phyloP scores from a whole-genome alignment of 805 yeast genomes.

The Cyberlindnera bimundalis region DNA sequence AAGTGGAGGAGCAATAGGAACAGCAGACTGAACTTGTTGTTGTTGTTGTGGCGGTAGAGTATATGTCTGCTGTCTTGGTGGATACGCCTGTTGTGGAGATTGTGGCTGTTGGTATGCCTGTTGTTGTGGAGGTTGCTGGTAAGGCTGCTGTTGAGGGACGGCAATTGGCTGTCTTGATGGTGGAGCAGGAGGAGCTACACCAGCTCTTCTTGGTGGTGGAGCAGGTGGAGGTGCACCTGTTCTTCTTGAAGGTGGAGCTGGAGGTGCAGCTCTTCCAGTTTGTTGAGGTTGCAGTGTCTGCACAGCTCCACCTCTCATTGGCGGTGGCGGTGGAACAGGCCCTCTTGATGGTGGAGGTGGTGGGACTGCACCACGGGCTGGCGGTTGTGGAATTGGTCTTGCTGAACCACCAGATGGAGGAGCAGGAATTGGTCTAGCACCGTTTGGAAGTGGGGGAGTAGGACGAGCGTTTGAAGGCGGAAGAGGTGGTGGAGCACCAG shows the following conservation, averaged over 20 bases:
- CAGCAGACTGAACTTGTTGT: slow-evolving; percentile 3
- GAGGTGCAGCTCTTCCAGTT: slow-evolving; percentile 24
- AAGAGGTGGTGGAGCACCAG: slow-evolving; percentile 2
- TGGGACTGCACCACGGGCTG: slow-evolving; percentile 7
- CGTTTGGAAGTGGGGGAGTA: slow-evolving; percentile 7
- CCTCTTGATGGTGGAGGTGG: slow-evolving; percentile 16
- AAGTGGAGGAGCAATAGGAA: slow-evolving; percentile 13
- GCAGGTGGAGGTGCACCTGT: slow-evolving; percentile 24
- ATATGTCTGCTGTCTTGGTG: slow-evolving; percentile 23
- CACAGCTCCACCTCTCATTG: slow-evolving; percentile 19
- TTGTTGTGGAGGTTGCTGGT: not conserved
- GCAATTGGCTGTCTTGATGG: slow-evolving; percentile 17
- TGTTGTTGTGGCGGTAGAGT: slow-evolving; percentile 19
- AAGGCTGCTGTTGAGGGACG: not conserved
- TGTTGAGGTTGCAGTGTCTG: slow-evolving; percentile 23
- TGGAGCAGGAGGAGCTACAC: slow-evolving; percentile 22
- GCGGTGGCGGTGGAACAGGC: slow-evolving; percentile 17
- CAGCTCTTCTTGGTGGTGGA: slow-evolving; percentile 24
- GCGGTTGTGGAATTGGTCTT: slow-evolving; percentile 10
- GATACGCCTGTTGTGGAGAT: slow-evolving; percentile 22
- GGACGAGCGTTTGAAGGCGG: slow-evolving; percentile 11
- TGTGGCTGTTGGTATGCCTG: too few species aligned
- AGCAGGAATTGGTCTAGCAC: slow-evolving; percentile 7
- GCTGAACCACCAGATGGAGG: not conserved
- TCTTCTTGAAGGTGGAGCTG: slow-evolving; percentile 25